Conservation (phyloP, 495 filamentous ascomycete genomes). For the Aspergillus ellipticus region DNA sequence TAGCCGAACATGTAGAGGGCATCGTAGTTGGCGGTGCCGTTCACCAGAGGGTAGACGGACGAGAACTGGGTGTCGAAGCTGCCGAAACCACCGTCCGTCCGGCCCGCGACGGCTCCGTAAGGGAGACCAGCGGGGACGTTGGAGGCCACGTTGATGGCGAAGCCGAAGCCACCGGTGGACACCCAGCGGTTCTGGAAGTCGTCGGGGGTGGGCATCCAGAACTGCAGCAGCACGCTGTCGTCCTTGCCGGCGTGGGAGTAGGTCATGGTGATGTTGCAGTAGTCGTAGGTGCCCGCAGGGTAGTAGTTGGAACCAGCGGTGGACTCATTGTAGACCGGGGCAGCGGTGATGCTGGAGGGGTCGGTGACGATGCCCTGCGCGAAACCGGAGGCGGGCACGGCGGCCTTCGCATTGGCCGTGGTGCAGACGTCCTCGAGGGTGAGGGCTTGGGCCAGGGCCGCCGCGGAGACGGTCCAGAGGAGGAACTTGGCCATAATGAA, state of each 20-base stretch:
- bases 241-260: slow-evolving; percentile 38
- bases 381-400: slow-evolving; percentile 20
- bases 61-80: slow-evolving; percentile 37
- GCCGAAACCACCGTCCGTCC: slow-evolving; percentile 42
- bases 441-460: not conserved
- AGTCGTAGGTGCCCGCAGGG: slow-evolving; percentile 20
- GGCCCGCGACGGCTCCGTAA: slow-evolving; percentile 15
- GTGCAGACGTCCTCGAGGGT: slow-evolving; percentile 30
- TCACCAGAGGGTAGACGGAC: slow-evolving; percentile 34
- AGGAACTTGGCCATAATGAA: not conserved
- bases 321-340: slow-evolving; percentile 28
- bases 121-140: slow-evolving; percentile 38
- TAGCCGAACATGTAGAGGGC: slow-evolving; percentile 41
- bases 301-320: slow-evolving; percentile 24
- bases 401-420: slow-evolving; percentile 19
- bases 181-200: slow-evolving; percentile 42
- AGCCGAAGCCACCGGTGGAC: slow-evolving; percentile 44
- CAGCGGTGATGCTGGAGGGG: slow-evolving; percentile 26
- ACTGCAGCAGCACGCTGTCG: slow-evolving; percentile 34
- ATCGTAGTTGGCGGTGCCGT: slow-evolving; percentile 44
- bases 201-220: slow-evolving; percentile 37
- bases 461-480: not conserved
- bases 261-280: slow-evolving; percentile 45
- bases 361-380: slow-evolving; percentile 31
- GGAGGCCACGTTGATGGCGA: slow-evolving; percentile 40